Evolutionary conservation across 495 filamentous ascomycete genomes (phyloP).

Genomic region (Annulohypoxylon bovei): DNA sequence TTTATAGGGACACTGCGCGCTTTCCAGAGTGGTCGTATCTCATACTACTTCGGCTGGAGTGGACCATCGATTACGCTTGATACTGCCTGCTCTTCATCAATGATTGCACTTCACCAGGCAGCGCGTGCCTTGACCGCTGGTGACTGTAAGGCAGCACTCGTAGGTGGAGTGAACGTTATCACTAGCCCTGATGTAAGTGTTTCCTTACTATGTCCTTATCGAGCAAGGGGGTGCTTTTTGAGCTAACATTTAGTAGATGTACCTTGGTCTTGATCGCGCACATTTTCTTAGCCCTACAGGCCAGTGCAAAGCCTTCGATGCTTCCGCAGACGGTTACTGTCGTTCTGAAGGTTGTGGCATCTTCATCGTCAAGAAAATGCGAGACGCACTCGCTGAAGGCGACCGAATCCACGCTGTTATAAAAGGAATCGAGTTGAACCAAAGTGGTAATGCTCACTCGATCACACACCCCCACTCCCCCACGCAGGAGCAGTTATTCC

Average conservation of each 20-base stretch:
- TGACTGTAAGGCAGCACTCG: not conserved
- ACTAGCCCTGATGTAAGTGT: constrained; percentile 1
- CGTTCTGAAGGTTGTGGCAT: constrained; percentile 64
- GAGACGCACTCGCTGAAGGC: constrained; percentile 52
- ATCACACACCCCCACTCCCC: constrained; percentile 36
- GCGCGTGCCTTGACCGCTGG: not conserved
- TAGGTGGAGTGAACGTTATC: constrained; percentile 4
- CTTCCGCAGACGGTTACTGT: constrained; percentile 64
- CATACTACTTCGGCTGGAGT: constrained; percentile 59
- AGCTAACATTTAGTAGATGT: not conserved
- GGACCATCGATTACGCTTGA: constrained; percentile 58
- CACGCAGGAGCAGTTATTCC: constrained; percentile 43
- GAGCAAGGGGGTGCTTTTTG: not conserved
- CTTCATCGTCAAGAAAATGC: constrained; percentile 62
- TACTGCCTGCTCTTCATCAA: constrained; percentile 56
- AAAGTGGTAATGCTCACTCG: constrained; percentile 30
- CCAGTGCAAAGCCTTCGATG: constrained; percentile 50
- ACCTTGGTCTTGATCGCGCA: constrained; percentile 4
- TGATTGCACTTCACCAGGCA: constrained; percentile 10
- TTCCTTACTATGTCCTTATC: not conserved
- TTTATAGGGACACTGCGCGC: not conserved
- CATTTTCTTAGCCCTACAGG: constrained; percentile 51
- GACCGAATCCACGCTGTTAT: constrained; percentile 64
- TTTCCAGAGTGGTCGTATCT: constrained; percentile 6
- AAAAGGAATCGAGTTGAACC: constrained; percentile 57